Conservation (phyloP, 208 protist species). For the Leishmania aethiopica region DNA sequence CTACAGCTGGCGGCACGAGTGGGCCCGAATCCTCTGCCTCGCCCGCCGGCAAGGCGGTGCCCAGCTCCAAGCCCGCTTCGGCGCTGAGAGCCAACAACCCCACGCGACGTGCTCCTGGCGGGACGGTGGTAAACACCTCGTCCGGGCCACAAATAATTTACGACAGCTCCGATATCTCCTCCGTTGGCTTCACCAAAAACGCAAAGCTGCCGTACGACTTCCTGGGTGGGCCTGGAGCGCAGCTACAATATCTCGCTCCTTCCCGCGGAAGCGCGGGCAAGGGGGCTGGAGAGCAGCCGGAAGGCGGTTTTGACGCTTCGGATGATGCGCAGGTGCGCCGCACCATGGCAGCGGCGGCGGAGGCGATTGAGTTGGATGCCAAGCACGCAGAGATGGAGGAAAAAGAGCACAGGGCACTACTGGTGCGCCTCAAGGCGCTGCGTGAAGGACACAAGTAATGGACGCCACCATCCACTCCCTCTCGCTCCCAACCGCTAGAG, state of each 20-base stretch:
- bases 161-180: slow-evolving; percentile 80
- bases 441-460: slow-evolving; percentile 26
- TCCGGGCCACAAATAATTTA: slow-evolving; percentile 63
- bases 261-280: not conserved
- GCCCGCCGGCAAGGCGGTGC: not conserved
- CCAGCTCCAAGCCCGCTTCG: not conserved
- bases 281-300: not conserved
- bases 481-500: not conserved
- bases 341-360: slow-evolving; percentile 46
- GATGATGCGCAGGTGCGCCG: slow-evolving; percentile 54
- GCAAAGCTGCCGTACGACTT: slow-evolving; percentile 55
- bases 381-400: slow-evolving; percentile 51
- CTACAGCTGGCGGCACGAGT: not conserved
- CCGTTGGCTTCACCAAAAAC: slow-evolving; percentile 57
- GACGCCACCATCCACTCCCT: not conserved
- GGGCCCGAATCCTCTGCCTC: not conserved
- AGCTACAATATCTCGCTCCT: slow-evolving; percentile 24
- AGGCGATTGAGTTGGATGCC: slow-evolving; percentile 53
- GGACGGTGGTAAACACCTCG: slow-evolving; percentile 49
- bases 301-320: slow-evolving; percentile 20
- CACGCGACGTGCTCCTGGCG: slow-evolving; percentile 25
- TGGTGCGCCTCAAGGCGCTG: slow-evolving; percentile 53
- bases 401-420: slow-evolving; percentile 53
- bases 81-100: not conserved
- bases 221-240: slow-evolving; percentile 39